These are phyloP conservation scores for Spirogloea muscicola DNA, from an alignment of 139 green algal genomes.

Conservation along the genomic window DNA sequence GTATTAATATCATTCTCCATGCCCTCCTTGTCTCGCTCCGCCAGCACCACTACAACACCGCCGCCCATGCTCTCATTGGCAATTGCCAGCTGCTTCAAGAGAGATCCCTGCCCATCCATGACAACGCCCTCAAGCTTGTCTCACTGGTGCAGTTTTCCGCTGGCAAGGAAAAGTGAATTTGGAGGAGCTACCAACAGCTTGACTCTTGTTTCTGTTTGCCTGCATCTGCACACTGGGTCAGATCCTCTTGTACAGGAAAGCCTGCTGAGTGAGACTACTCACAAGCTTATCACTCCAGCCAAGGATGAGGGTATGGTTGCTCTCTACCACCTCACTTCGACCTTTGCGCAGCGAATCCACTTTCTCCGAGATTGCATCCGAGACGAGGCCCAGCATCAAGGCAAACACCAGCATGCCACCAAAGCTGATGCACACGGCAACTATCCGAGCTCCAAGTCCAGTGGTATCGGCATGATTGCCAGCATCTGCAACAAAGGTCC, in stretches of 20 bases:
- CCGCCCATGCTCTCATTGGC: slow-evolving; percentile 58
- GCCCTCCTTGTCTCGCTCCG: slow-evolving; percentile 59
- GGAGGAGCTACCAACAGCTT: too few species aligned
- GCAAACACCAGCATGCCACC: slow-evolving; percentile 61
- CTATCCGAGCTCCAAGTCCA: slow-evolving; percentile 36
- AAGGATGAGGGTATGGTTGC: slow-evolving; percentile 57
- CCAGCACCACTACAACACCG: slow-evolving; percentile 56
- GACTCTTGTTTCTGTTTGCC: too few species aligned
- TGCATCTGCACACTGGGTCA: too few species aligned
- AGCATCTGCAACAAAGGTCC: slow-evolving; percentile 44
- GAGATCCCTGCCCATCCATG: slow-evolving; percentile 27
- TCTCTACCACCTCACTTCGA: slow-evolving; percentile 56
- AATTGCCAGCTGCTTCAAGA: slow-evolving; percentile 57
- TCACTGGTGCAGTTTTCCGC: too few species aligned
- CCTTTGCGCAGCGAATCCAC: slow-evolving; percentile 59
- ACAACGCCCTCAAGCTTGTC: too few species aligned
- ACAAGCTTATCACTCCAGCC: slow-evolving; percentile 61
- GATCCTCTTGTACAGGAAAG: too few species aligned
- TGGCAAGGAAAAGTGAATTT: too few species aligned
- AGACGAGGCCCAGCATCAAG: slow-evolving; percentile 59
- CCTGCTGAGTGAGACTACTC: too few species aligned
- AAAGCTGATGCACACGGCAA: slow-evolving; percentile 48
- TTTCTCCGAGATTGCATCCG: slow-evolving; percentile 53
- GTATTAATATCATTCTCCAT: slow-evolving; percentile 57
- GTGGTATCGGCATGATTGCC: slow-evolving; percentile 31